Base-by-base conservation (phyloP, 2,329 filamentous ascomycete species). In the Fusarium denticulatum region DNA sequence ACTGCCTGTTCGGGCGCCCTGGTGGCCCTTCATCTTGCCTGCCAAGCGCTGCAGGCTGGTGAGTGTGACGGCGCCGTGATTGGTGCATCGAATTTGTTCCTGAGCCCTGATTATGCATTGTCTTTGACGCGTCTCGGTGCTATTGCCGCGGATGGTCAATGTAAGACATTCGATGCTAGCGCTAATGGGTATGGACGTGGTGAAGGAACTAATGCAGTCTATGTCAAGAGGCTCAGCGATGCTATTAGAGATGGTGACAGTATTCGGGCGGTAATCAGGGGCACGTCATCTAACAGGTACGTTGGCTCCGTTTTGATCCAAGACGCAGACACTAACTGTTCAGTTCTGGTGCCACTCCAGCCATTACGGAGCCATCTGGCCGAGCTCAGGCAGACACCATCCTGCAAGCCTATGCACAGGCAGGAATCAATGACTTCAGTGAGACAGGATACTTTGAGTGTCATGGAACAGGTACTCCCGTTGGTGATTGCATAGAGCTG, bases 151-250 rank as follows among this genome's bases (percentile, higher is more conserved):
- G 79, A 83, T 7, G 79, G 81, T n/a, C 71, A 72, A 43, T 83
- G 79, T 34, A 82, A 83, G 61, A 85, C 85, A 22, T 89, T 86
- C 76, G 89, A 89, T 71, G 77, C 81, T 12, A 82, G 82, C 8
- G 89, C 87, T 14, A 79, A 83, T 71, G 77, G 77, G 20, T 92
- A 91, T 76, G 88, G 85, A 2, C 85, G 89, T 20, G 89, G 88
- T 3, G 90, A 92, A 73, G 90, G 88, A 0, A 81, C 86, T 24
- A 87, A 83, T 1, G 82, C 86, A 18, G 76, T 91, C 4, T 77
- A 90, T 6, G 70, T 92, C 5, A 91, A 91, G 79, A 83, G 83
- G 2, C 80, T 91, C 0, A 79, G 82, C 4, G 84, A 88, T 68
- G 89, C 89, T 2, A 72, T 90, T 7, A 77, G 80, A 15, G 86